phyloP scores from a whole-genome alignment of 2,329 filamentous ascomycete genomes.

The Clarireedia hainanense region DNA sequence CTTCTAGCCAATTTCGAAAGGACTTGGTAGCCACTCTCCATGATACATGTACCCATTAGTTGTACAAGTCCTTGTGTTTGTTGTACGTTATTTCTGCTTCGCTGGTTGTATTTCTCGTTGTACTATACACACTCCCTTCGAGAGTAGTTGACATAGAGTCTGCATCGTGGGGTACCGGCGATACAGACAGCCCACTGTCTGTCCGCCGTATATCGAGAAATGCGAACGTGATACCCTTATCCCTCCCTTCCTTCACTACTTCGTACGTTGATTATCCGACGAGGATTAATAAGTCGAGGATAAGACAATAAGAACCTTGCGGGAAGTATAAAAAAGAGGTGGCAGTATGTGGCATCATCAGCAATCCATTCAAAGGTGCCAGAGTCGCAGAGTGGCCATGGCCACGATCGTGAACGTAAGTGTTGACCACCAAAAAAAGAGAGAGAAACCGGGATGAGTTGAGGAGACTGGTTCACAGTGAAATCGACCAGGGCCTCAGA shows the following conservation, averaged over 20 bases:
- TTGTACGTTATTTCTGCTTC: conserved; percentile 4
- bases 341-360: conserved; percentile 7
- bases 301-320: neutral
- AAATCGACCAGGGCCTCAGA: neutral
- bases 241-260: neutral
- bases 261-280: neutral
- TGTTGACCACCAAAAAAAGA: neutral
- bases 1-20: neutral
- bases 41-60: neutral
- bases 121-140: neutral
- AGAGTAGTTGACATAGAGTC: neutral
- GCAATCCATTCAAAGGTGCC: conserved; percentile 2
- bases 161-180: neutral
- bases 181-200: too few species aligned
- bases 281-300: neutral
- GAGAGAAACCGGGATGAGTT: neutral
- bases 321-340: neutral
- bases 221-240: conserved; percentile 6
- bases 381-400: conserved; percentile 1
- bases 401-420: neutral
- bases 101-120: conserved; percentile 4
- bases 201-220: neutral
- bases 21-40: neutral
- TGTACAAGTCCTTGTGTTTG: neutral
- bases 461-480: conserved; percentile 1